Evolutionary conservation across 345 rosid genomes (phyloP), one percentile per base, ranked within the genome.

Genomic region (Toxicodendron radicans): DNA sequence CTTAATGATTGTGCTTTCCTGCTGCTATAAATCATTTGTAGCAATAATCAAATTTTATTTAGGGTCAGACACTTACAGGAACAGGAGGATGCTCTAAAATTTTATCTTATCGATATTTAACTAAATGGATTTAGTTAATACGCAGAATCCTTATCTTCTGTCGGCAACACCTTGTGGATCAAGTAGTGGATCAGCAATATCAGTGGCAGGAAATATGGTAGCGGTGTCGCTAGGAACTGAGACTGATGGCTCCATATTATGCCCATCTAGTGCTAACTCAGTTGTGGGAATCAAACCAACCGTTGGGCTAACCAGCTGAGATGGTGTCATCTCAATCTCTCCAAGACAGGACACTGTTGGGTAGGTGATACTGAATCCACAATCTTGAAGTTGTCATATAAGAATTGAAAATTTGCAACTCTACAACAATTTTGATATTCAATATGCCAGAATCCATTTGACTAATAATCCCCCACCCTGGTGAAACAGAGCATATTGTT

Each of bases 151-250:
- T 14, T 91, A 91, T 54, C 84, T 83, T 59, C 71, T 87, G 45
- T 80, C 90, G 2, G 93, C 81, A 2, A 64, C 43, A 80, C 87
- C 95, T 0, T 82, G 85, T 45, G 97, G 92, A 9, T 91, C 93
- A 66, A 91, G 94, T 58, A 91, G 91, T 58, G 98, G 89, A 35
- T 79, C 98, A 23, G 94, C 88, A 20, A 88, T 93, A 56, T 85
- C 92, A 0, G 91, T 89, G 24, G 92, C 98, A 1, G 88, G 91
- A 0, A 89, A 88, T 71, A 69, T 93, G 79, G 97, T 57, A 16
- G 79, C 91, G 0, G 89, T 86, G 64, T 78, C 93, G 7, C 12
- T 88, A 2, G 97, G 95, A 18, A 86, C 93, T 4, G 98, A 90
- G 76, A 91, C 97, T 3, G 79, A 85, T 75, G 93, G 91, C 74